Percentiles rank a stretch among this genome's conserved stretches.
Evolutionary conservation across 768 basidiomycete species (phyloP).

Genomic region (Termitomyces eurrhizus): DNA sequence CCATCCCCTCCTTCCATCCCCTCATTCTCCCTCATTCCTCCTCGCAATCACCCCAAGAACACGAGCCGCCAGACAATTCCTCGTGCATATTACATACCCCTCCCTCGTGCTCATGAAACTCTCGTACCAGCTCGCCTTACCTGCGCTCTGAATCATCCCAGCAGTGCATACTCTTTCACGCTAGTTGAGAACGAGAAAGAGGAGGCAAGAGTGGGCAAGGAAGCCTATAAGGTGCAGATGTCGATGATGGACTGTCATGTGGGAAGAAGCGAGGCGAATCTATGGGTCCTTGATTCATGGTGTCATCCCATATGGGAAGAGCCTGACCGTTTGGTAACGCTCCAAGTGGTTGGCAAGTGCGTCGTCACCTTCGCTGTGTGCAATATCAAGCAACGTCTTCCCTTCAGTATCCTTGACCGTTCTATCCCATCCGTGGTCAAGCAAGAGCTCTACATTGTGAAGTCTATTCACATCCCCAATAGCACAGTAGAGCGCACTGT

Average conservation of each 20-base stretch:
- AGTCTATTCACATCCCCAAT: too few species aligned
- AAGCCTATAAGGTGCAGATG: constrained; percentile 68
- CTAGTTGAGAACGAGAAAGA: constrained; percentile 24
- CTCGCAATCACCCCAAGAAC: constrained; percentile 68
- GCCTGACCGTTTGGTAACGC: not conserved
- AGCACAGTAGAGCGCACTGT: too few species aligned
- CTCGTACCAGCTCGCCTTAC: constrained; percentile 30
- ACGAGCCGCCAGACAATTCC: constrained; percentile 79
- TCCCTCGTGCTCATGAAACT: constrained; percentile 76
- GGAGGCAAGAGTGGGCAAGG: constrained; percentile 67
- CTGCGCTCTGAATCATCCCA: not conserved
- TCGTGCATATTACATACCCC: constrained; percentile 80
- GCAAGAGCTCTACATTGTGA: not conserved
- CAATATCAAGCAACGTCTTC: not conserved
- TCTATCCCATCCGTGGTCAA: not conserved
- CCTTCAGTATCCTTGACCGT: not conserved
- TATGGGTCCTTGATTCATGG: constrained; percentile 48
- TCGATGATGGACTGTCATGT: constrained; percentile 75
- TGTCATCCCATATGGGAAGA: not conserved
- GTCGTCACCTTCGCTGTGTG: not conserved
- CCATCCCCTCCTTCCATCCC: constrained; percentile 39
- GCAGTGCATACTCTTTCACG: not conserved
- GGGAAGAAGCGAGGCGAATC: constrained; percentile 72
- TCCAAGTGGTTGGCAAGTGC: not conserved
- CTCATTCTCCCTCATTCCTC: constrained; percentile 56